Conservation (phyloP, 2,329 filamentous ascomycete species). For the Teratosphaeria zuluensis region DNA sequence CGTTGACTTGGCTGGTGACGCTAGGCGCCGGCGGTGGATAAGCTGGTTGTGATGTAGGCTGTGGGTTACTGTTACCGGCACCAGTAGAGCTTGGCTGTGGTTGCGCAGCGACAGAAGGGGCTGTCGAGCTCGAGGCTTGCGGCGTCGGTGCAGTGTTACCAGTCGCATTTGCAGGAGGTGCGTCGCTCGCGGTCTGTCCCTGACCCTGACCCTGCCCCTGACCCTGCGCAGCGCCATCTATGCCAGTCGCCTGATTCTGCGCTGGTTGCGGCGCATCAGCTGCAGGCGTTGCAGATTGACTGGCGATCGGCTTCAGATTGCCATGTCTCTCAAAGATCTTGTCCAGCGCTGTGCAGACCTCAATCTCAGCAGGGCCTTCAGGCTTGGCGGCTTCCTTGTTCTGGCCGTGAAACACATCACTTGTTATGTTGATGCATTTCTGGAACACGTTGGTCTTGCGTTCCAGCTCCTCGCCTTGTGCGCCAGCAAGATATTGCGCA, state of each 20-base stretch:
- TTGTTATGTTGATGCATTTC: neutral
- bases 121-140: neutral
- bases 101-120: neutral
- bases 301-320: neutral
- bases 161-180: neutral
- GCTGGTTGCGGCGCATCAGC: neutral
- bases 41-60: neutral
- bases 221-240: neutral
- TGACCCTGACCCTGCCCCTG: neutral
- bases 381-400: neutral
- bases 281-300: neutral
- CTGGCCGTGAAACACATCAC: neutral
- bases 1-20: neutral
- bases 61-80: neutral
- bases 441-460: neutral
- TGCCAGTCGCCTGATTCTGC: neutral
- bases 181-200: neutral
- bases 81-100: neutral
- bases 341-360: neutral
- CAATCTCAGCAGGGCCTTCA: neutral
- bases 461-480: neutral
- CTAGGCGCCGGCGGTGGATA: neutral
- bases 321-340: neutral
- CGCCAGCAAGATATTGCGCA: conserved; percentile 7
- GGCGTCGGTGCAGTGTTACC: neutral